Conservation (phyloP, 495 filamentous ascomycete species). For the Xanthoparmelia taractica region DNA sequence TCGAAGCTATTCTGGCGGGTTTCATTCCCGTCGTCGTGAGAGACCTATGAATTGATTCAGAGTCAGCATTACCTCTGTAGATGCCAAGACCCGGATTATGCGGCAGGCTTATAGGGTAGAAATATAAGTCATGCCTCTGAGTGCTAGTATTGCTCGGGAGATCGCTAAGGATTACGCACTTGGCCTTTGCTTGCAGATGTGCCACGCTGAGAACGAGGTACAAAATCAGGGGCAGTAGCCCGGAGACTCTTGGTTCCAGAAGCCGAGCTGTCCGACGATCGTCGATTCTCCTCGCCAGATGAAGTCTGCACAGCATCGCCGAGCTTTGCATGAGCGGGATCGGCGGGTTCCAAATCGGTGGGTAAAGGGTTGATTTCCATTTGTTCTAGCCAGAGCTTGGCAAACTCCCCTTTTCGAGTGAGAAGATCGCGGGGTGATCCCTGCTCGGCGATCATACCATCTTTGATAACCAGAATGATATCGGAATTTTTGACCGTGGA, state of each 20-base stretch:
- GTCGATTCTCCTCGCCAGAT: not conserved
- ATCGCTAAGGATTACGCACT: not conserved
- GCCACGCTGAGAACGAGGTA: constrained; percentile 3
- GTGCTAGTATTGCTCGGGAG: not conserved
- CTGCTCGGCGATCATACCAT: constrained; percentile 31
- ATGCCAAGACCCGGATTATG: not conserved
- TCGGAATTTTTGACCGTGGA: constrained; percentile 37
- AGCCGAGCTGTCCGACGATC: not conserved
- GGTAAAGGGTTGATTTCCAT: not conserved
- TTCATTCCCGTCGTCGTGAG: not conserved
- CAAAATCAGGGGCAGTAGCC: constrained; percentile 16
- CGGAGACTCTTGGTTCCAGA: constrained; percentile 9
- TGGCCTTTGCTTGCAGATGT: not conserved
- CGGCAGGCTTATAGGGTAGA: not conserved
- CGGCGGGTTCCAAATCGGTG: not conserved
- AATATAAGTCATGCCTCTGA: not conserved
- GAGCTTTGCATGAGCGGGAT: not conserved
- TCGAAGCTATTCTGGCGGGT: not conserved
- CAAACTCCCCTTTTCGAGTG: constrained; percentile 34
- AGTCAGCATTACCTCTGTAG: not conserved
- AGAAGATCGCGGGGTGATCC: constrained; percentile 31
- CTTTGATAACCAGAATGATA: constrained; percentile 33
- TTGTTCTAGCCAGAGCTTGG: constrained; percentile 34
- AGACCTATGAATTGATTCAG: not conserved
- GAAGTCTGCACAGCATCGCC: not conserved